phyloP scores from a whole-genome alignment of 768 basidiomycete genomes.

The Cystobasidium onofrii region DNA sequence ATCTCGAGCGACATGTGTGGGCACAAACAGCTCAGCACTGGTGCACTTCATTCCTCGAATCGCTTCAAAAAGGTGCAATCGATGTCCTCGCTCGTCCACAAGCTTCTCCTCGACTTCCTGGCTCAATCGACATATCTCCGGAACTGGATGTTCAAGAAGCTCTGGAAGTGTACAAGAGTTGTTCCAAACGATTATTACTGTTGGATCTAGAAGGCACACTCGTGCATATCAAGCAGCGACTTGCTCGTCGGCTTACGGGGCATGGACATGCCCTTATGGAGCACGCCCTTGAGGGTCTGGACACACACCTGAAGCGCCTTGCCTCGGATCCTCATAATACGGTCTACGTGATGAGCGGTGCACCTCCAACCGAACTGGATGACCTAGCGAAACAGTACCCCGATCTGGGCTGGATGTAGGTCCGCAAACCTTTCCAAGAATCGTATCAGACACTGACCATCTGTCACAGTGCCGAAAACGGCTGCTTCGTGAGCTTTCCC shows the following conservation, averaged over 20 bases:
- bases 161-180: constrained; percentile 56
- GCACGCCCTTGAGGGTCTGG: constrained; percentile 66
- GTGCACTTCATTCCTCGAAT: constrained; percentile 49
- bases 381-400: constrained; percentile 57
- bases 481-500: constrained; percentile 67
- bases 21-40: constrained; percentile 76
- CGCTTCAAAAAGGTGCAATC: constrained; percentile 25
- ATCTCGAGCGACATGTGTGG: constrained; percentile 73
- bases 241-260: constrained; percentile 58
- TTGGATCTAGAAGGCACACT: constrained; percentile 61
- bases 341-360: constrained; percentile 72
- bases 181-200: constrained; percentile 76
- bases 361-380: constrained; percentile 55
- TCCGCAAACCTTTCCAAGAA: constrained; percentile 32
- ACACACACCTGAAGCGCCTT: constrained; percentile 60
- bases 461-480: constrained; percentile 66
- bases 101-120: constrained; percentile 52
- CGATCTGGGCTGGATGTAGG: constrained; percentile 66
- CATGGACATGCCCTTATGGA: constrained; percentile 87
- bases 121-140: constrained; percentile 54
- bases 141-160: constrained; percentile 62
- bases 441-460: neutral
- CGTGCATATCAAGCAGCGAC: neutral
- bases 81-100: constrained; percentile 55
- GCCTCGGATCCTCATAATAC: constrained; percentile 73